Evolutionary conservation across 495 filamentous ascomycete species (phyloP).

Genomic region (Penicillium canescens): DNA sequence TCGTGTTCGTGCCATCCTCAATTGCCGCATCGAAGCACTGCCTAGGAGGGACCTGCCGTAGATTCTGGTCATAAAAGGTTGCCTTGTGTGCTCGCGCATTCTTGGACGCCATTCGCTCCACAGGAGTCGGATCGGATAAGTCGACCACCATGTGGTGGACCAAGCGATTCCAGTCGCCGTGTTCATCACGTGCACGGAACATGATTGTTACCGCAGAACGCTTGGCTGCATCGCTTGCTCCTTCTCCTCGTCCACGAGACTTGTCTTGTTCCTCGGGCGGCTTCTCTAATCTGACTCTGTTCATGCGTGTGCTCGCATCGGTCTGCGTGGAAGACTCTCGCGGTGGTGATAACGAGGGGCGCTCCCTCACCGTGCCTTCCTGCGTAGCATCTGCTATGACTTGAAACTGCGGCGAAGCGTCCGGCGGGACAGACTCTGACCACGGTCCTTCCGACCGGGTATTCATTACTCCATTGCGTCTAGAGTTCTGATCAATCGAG

Average conservation of each 20-base stretch:
- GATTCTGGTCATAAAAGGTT: neutral
- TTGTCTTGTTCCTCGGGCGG: neutral
- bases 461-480: neutral
- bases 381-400: neutral
- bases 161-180: slow-evolving; percentile 1
- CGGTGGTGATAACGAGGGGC: neutral
- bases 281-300: neutral
- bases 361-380: neutral
- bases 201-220: neutral
- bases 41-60: slow-evolving; percentile 4
- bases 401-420: neutral
- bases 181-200: slow-evolving; percentile 1
- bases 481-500: neutral
- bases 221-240: neutral
- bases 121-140: neutral
- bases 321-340: neutral
- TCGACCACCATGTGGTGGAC: neutral
- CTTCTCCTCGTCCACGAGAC: neutral
- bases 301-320: neutral
- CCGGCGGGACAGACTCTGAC: neutral
- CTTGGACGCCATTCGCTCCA: slow-evolving; percentile 2
- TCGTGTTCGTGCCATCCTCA: slow-evolving; percentile 4
- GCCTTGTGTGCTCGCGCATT: neutral
- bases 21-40: slow-evolving; percentile 2
- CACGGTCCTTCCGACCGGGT: neutral